Conservation (phyloP, 306 rosid genomes). For the Crotalaria pallida region DNA sequence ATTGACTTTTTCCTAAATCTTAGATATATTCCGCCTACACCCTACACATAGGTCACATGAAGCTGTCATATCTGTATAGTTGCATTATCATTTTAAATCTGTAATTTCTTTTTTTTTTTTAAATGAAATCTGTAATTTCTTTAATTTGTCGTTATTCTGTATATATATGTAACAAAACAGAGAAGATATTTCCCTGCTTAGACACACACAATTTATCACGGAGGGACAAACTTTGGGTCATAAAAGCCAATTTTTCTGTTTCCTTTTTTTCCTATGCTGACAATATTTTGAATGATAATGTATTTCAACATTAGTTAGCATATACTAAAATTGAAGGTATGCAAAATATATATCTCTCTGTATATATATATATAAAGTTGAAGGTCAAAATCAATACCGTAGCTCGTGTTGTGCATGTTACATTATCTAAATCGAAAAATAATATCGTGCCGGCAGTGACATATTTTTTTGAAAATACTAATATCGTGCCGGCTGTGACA, state of each 20-base stretch:
- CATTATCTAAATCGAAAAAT: not conserved
- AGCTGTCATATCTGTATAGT: not conserved
- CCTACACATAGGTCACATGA: not conserved
- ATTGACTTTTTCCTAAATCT: not conserved
- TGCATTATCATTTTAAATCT: conserved; percentile 7
- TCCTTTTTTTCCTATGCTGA: not conserved
- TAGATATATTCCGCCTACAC: not conserved
- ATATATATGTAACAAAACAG: not conserved
- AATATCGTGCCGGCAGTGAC: not conserved
- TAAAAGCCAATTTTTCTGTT: conserved; percentile 16
- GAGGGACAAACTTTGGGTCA: conserved; percentile 30
- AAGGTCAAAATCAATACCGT: not conserved
- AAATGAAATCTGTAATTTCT: not conserved
- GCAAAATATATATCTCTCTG: no score
- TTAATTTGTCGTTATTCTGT: not conserved
- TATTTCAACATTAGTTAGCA: not conserved
- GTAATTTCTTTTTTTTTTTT: no score
- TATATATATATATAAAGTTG: no score
- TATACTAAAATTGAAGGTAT: no score
- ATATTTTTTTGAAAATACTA: no score
- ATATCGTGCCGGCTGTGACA: not conserved
- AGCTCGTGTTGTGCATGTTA: conserved; percentile 7
- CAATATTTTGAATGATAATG: not conserved
- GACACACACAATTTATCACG: conserved; percentile 8
- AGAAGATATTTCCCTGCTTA: conserved; percentile 7